Evolutionary conservation across 208 protist genomes (phyloP).

Genomic region (Naegleria lovaniensis): DNA sequence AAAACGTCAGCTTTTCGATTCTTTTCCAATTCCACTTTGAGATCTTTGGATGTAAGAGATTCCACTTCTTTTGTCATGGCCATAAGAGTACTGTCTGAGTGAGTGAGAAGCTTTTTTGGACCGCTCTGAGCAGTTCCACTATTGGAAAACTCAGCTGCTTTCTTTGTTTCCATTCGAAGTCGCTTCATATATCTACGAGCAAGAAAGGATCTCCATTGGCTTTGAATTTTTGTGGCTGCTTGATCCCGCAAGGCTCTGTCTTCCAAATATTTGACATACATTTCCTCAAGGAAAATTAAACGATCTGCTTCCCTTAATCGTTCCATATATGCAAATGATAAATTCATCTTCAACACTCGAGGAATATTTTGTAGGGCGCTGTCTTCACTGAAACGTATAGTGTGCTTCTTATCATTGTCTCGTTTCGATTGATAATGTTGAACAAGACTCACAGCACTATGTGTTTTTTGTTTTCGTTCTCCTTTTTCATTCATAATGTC

Average conservation of each 20-base stretch:
- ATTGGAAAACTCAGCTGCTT: neutral
- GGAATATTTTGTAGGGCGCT: neutral
- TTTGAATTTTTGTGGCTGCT: constrained; percentile 22
- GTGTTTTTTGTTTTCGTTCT: neutral
- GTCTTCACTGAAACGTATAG: neutral
- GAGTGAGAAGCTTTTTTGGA: neutral
- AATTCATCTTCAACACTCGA: neutral
- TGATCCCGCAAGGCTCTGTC: neutral
- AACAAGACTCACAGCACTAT: neutral
- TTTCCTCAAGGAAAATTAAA: neutral
- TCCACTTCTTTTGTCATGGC: neutral
- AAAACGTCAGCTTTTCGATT: neutral
- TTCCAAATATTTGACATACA: neutral
- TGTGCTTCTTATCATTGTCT: neutral
- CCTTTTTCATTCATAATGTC: neutral
- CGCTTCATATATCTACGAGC: neutral
- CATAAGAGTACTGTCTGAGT: neutral
- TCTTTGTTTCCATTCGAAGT: neutral
- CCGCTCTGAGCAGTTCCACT: neutral
- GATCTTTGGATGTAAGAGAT: neutral
- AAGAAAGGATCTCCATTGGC: neutral
- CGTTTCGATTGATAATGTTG: neutral
- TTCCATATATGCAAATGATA: neutral
- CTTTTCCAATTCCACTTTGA: neutral
- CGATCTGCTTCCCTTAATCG: neutral